Evolutionary conservation across 768 basidiomycete species (phyloP).

Genomic region (Psilocybe azurescens): DNA sequence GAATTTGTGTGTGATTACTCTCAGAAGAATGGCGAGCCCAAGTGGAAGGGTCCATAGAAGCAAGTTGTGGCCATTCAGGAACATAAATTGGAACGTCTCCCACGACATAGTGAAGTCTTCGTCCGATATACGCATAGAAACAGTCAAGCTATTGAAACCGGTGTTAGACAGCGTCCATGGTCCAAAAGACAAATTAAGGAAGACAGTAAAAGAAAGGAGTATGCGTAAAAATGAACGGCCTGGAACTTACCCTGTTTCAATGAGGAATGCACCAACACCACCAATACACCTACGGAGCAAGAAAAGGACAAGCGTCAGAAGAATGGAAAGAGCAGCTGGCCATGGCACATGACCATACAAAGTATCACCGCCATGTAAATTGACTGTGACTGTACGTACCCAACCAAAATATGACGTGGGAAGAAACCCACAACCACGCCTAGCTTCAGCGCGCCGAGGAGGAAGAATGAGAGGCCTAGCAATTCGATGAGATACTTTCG

Average conservation of each 20-base stretch:
- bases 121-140: slow-evolving; percentile 82
- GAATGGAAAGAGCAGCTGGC: slow-evolving; percentile 7
- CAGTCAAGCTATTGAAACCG: slow-evolving; percentile 64
- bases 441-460: slow-evolving; percentile 83
- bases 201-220: slow-evolving; percentile 1
- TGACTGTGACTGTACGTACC: slow-evolving; percentile 48
- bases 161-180: background rate
- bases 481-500: slow-evolving; percentile 10
- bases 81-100: slow-evolving; percentile 71
- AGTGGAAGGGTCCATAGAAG: slow-evolving; percentile 83
- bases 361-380: background rate
- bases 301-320: background rate
- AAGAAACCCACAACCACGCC: slow-evolving; percentile 94
- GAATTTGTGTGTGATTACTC: slow-evolving; percentile 79
- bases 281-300: slow-evolving; percentile 73
- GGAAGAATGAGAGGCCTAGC: slow-evolving; percentile 78
- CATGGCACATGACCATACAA: slow-evolving; percentile 8
- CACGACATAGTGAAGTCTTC: slow-evolving; percentile 74
- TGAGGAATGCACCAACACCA: slow-evolving; percentile 93
- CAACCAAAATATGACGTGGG: slow-evolving; percentile 96
- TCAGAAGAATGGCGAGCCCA: slow-evolving; percentile 72
- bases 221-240: background rate
- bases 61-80: slow-evolving; percentile 65
- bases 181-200: background rate
- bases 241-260: slow-evolving; percentile 77